These are phyloP conservation scores for Phialophora expanda DNA, from an alignment of 2,329 filamentous ascomycete species.

Conservation along the genomic window DNA sequence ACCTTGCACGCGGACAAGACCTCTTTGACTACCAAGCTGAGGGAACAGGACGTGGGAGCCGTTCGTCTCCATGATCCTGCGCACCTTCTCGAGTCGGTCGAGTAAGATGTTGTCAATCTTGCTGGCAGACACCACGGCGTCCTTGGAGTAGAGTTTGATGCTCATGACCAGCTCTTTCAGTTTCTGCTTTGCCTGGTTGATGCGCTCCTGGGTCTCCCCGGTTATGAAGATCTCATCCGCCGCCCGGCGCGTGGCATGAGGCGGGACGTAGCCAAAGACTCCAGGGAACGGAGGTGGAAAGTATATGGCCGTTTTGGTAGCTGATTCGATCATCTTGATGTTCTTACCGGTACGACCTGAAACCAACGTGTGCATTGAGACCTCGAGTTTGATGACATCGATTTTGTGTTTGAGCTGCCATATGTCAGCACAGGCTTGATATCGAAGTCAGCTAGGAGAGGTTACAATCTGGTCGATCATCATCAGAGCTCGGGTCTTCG, in stretches of 20 bases:
- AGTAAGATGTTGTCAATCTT: constrained; percentile 96
- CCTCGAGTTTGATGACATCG: constrained; percentile 79
- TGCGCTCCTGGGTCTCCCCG: constrained; percentile 81
- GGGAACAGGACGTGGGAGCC: constrained; percentile 95
- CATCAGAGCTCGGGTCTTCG: constrained; percentile 92
- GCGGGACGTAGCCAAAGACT: constrained; percentile 87
- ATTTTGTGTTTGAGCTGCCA: constrained; percentile 63
- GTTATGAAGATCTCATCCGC: constrained; percentile 95
- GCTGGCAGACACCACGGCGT: constrained; percentile 83
- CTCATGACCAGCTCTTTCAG: constrained; percentile 82
- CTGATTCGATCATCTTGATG: constrained; percentile 95
- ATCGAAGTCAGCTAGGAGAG: neutral
- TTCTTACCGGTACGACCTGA: constrained; percentile 95
- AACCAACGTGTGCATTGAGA: constrained; percentile 86
- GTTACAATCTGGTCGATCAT: constrained; percentile 94
- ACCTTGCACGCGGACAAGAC: constrained; percentile 86
- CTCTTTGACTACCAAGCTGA: constrained; percentile 81
- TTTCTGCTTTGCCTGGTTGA: constrained; percentile 86
- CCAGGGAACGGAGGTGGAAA: constrained; percentile 93
- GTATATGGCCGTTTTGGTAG: constrained; percentile 95
- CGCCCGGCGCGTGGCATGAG: constrained; percentile 78
- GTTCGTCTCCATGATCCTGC: constrained; percentile 96
- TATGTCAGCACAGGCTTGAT: constrained; percentile 25
- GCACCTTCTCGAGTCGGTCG: constrained; percentile 90
- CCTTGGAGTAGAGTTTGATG: constrained; percentile 86